Evolutionary conservation across 352 stramenopile species (phyloP), one percentile per base, ranked within the genome.

Genomic region (Phytopythium cucurbitacearum): DNA sequence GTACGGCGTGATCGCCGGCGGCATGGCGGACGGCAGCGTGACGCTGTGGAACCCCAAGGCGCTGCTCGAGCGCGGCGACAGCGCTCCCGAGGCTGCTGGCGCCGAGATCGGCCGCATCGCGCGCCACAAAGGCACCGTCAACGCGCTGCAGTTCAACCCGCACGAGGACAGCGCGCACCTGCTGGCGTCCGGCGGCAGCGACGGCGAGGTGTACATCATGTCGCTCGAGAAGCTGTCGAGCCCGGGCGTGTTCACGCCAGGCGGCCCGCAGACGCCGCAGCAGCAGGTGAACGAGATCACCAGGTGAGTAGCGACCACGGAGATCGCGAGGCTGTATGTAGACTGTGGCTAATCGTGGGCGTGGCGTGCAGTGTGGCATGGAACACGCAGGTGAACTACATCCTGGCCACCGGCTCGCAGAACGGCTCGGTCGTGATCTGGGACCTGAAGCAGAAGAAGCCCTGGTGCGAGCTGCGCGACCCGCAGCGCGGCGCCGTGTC

Each of bases 371-470:
- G 84, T 57, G 79, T 99, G 21, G 87, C 96, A 4, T 99, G 97
- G 97, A 99, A 99, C 71, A 97, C 95, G 21, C 89, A 97, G 64
- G 96, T 99, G 32, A 89, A 95, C 52, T 98, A 99, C 73, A 99
- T 99, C 66, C 60, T 99, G 12, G 96, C 96, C 15, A 98, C 93
- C 11, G 91, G 91, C 11, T 89, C 90, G 48, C 79, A 94, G 62
- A 97, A 98, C 76, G 97, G 97, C 16, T 89, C 84, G 8, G 91
- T 97, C 10, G 85, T 97, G 35, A 91, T 99, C 42, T 99, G 97
- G 97, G 97, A 99, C 65, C 73, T 99, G 9, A 97, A 98, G 58
- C 89, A 97, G 60, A 98, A 98, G 67, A 98, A 98, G 65, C 90
- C 96, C 1, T 99, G 97, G 96, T 99, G 97, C 64, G 91, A 99